Percentiles rank a stretch among this genome's conserved stretches.
Conservation (phyloP, 768 basidiomycete genomes). For the Auricularia cornea region DNA sequence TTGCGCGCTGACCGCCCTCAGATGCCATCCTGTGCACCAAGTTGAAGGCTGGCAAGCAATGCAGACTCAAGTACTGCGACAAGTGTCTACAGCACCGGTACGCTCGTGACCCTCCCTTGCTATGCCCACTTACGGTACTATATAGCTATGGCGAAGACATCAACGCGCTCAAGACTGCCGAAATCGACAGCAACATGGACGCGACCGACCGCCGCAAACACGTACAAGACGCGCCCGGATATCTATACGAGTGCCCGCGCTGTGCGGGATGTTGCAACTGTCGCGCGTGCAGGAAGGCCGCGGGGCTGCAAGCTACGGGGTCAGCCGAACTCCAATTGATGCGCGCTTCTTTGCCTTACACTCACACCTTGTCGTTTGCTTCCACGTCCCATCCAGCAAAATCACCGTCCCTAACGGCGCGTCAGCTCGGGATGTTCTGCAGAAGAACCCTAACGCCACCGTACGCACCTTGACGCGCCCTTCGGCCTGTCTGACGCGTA, state of each 20-base stretch:
- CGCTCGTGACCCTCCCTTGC: no score
- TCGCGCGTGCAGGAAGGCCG: conserved; percentile 50
- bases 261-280: conserved; percentile 66
- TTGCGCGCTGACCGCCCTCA: not conserved
- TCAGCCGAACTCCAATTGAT: conserved; percentile 23
- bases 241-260: conserved; percentile 50
- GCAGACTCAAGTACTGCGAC: conserved; percentile 38
- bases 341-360: not conserved
- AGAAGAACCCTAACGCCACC: conserved; percentile 23
- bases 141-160: conserved; percentile 48
- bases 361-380: not conserved
- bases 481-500: not conserved
- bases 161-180: conserved; percentile 28
- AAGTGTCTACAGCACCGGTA: conserved; percentile 51
- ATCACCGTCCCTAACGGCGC: conserved; percentile 19
- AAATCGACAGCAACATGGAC: not conserved
- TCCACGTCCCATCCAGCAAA: conserved; percentile 8
- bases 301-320: conserved; percentile 55
- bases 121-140: not conserved
- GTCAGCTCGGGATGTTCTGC: conserved; percentile 32
- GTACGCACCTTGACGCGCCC: conserved; percentile 14
- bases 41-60: not conserved
- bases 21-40: conserved; percentile 4
- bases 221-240: not conserved
- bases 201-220: not conserved